Conservation (phyloP, 1,284 basidiomycete species). For the Schizopora paradoxa region DNA sequence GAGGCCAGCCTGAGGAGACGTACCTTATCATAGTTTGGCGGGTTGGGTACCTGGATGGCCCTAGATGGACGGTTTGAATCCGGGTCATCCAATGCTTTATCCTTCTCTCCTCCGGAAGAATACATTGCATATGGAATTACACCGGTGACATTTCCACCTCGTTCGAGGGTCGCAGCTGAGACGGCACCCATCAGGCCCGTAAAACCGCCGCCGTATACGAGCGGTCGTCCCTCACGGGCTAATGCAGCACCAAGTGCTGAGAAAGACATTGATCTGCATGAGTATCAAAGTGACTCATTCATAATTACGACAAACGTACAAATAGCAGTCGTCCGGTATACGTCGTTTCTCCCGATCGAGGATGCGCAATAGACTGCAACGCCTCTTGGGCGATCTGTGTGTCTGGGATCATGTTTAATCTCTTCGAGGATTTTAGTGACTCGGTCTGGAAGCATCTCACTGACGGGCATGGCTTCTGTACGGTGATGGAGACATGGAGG, state of each 20-base stretch:
- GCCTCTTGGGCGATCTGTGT: constrained; percentile 27
- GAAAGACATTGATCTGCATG: constrained; percentile 6
- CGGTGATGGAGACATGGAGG: no score
- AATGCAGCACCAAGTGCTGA: constrained; percentile 72
- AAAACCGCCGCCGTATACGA: constrained; percentile 86
- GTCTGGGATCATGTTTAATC: no score
- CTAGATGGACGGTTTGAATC: constrained; percentile 18
- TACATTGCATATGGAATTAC: constrained; percentile 77
- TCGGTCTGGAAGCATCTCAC: no score
- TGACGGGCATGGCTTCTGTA: no score
- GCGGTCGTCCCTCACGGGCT: constrained; percentile 53
- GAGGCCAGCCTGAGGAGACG: no score
- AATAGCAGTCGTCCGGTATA: constrained; percentile 62
- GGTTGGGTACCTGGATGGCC: no score
- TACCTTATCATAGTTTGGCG: no score
- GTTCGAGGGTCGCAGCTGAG: constrained; percentile 56
- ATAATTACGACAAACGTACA: constrained; percentile 42
- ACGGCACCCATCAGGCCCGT: constrained; percentile 86
- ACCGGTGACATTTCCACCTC: constrained; percentile 75
- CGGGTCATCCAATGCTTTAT: constrained; percentile 36
- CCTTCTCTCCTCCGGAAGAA: constrained; percentile 55
- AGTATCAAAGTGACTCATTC: background rate
- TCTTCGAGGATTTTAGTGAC: no score
- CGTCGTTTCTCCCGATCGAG: constrained; percentile 54
- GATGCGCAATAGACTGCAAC: constrained; percentile 81